Percentiles rank a stretch among this genome's conserved stretches.
These are phyloP conservation scores for Trametes coccinea DNA, from an alignment of 768 basidiomycete species.

Conservation along the genomic window DNA sequence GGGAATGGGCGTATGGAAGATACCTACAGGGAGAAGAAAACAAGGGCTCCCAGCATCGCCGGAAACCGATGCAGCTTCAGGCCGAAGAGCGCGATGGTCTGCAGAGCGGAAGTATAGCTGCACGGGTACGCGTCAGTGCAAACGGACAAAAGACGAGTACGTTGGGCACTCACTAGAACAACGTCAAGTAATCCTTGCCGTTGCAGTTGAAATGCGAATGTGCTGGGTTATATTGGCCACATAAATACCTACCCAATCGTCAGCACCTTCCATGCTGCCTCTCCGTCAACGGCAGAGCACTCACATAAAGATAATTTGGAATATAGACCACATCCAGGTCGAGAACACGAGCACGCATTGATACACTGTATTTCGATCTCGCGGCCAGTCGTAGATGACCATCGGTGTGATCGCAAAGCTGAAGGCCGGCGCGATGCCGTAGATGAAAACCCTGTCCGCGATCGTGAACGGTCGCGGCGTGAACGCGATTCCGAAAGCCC, in stretches of 20 bases:
- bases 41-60: slow-evolving; percentile 57
- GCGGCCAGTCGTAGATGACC: slow-evolving; percentile 73
- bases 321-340: slow-evolving; percentile 66
- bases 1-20: not conserved
- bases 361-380: slow-evolving; percentile 57
- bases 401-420: slow-evolving; percentile 63
- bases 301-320: slow-evolving; percentile 54
- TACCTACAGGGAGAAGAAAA: slow-evolving; percentile 57
- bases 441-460: slow-evolving; percentile 64
- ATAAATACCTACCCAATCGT: slow-evolving; percentile 37
- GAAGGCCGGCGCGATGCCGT: slow-evolving; percentile 56
- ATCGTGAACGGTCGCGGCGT: slow-evolving; percentile 44
- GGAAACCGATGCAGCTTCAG: slow-evolving; percentile 65
- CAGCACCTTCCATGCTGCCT: not conserved
- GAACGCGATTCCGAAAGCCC: slow-evolving; percentile 62
- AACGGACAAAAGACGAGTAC: not conserved
- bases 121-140: slow-evolving; percentile 31
- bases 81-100: slow-evolving; percentile 73
- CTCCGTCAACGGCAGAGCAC: slow-evolving; percentile 5
- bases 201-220: slow-evolving; percentile 42
- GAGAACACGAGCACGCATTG: slow-evolving; percentile 60
- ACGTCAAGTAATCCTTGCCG: slow-evolving; percentile 40
- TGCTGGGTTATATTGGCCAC: slow-evolving; percentile 38
- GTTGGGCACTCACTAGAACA: slow-evolving; percentile 36
- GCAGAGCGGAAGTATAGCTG: slow-evolving; percentile 41